Evolutionary conservation across 352 stramenopile genomes (phyloP), one percentile per base, ranked within the genome.

Genomic region (Globisporangium barbulae): DNA sequence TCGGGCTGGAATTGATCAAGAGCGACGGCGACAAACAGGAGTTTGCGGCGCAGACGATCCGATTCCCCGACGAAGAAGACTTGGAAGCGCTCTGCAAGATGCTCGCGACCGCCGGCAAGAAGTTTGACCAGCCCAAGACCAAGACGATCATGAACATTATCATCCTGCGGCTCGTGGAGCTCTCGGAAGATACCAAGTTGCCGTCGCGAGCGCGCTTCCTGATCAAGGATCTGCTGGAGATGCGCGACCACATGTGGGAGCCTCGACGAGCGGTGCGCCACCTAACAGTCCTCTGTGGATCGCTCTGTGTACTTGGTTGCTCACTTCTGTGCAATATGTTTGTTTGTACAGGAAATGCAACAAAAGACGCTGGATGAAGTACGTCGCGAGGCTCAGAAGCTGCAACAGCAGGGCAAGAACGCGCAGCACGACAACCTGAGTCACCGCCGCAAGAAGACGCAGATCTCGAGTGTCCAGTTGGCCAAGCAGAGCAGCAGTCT

Each of bases 31-130:
- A 75, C 15, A 65, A 69, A 47, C 65, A 78, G 59, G 81, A 88
- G 28, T 53, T 74, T 8, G 79, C 83, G 6, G 83, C 80, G 15
- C 79, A 93, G 69, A 77, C 85, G 25, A 69, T 89, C 33, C 83
- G 88, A 19, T 89, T 91, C 57, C 86, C 86, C 15, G 88, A 94
- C 19, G 85, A 96, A 70, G 74, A 91, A 64, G 85, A 95, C 41
- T 57, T 95, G 44, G 88, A 96, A 63, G 86, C 88, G 17, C 70
- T 96, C 33, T 96, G 88, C 74, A 94, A 95, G 66, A 85, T 96
- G 70, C 70, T 96, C 7, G 76, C 70, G 12, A 96, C 88, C 1
- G 79, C 79, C 13, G 88, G 88, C 48, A 96, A 96, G 70, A 95
- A 95, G 66, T 91, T 92, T 53, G 88, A 96, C 47, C 81, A 93